Base-by-base conservation (phyloP, 1,284 basidiomycete genomes). In the Kalmanozyma brasiliensis region DNA sequence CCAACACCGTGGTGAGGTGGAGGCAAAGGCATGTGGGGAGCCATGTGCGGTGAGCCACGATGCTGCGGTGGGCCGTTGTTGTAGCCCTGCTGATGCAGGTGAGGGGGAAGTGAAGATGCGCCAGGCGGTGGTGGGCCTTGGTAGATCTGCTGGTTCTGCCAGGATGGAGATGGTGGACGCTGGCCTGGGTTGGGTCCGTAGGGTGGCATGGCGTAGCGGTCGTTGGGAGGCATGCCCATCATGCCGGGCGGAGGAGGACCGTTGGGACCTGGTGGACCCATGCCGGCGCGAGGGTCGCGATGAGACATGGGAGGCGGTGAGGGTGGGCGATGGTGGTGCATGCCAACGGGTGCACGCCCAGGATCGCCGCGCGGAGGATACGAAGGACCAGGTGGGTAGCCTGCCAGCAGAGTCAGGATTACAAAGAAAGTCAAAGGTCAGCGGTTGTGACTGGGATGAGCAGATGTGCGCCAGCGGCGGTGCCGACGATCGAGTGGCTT, bases 131-230 rank as follows among this genome's bases (percentile, higher is more conserved):
- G 58, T 23, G 61, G 58, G 22, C 49, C 49, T 45, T 45, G 58
- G 33, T 70, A 70, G 34, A 57, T 43, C 52, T 56, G 67, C 55
- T 69, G 66, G n/a, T 64, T 53, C 49, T 70, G 67, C 67, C 67
- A 70, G 26, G 60, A 58, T 13, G 67, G 67, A 8, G 67, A 70
- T 20, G 65, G 59, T 16, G 65, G 59, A 41, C 60, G 66, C 19
- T 57, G 64, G 14, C 52, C 64, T 17, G 65, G 55, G 33, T 55
- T 59, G 24, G 55, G 59, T 19, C 65, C 58, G 35, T 66, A 66
- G 11, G 51, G 52, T 17, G 67, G 52, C 66, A 69, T 58, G 19
- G 35, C 49, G 49, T 69, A 63, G 24, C 66, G 66, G 19, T 60
- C 56, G 29, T 69, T 55, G 42, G 66, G 61, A 4, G 61, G 52